Evolutionary conservation across 2,329 filamentous ascomycete species (phyloP), one percentile per base, ranked within the genome.

Genomic region (Epichloe uncinata): DNA sequence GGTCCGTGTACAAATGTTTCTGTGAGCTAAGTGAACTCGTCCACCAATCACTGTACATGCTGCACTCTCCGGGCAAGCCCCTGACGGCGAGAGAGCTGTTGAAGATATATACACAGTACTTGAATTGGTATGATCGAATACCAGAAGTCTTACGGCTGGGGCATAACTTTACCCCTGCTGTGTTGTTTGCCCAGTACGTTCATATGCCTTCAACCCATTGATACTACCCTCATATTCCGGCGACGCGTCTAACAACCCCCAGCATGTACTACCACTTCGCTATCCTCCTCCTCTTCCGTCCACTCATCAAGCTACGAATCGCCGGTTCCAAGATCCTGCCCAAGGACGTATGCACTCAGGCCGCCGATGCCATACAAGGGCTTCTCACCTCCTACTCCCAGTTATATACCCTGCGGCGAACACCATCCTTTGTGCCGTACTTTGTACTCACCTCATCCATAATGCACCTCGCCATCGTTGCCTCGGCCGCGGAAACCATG

Each of bases 21-120:
- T 84, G 81, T 59, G 79, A 83, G 58, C 73, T 89, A 47, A 86
- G 82, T 54, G 83, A 87, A 64, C 75, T 88, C 1, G 79, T 87
- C 1, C 85, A 86, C 61, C 77, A 84, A 56, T 83, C 81, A 33
- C 71, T 86, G 18, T 84, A 83, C 59, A 75, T 84, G 38, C 74
- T 87, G n/a, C 84, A 87, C 60, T 82, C 84, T 4, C 84, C 85
- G 0, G 79, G 77, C 13, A 74, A 76, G 50, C 77, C 77, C 5
- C 70, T 87, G 42, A 84, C 79, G 0, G 81, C 80, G 55, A 73
- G 75, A 38, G 77, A 78, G 38, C 67, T 88, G 2, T 68, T 86
- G 8, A 73, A 71, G 45, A 78, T 79, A 26, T 87, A 88, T 55
- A 79, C 75, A 0, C 75, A 81, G 56, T 88, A 85, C 56, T 71